Conservation (phyloP, 2,329 filamentous ascomycete species). For the Colletotrichum neosansevieriae region DNA sequence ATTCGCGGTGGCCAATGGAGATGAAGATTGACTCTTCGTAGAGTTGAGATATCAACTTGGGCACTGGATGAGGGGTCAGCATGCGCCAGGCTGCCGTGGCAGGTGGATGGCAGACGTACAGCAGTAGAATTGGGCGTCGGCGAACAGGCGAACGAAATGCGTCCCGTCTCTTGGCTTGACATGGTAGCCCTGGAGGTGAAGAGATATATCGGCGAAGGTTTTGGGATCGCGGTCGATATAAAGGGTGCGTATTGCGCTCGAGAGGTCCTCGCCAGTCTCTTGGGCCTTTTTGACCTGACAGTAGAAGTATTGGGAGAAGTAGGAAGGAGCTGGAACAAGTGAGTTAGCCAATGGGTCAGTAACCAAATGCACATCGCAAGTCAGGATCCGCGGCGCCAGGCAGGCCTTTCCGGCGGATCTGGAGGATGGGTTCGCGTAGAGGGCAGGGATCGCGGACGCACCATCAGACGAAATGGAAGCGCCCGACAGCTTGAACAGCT, state of each 20-base stretch:
- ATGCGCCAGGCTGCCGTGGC: slow-evolving; percentile 4
- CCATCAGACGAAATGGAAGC: slow-evolving; percentile 80
- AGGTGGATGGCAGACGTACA: slow-evolving; percentile 61
- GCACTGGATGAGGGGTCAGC: slow-evolving; percentile 67
- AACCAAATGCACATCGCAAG: background rate
- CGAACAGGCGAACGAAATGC: slow-evolving; percentile 92
- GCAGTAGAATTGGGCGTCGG: slow-evolving; percentile 95
- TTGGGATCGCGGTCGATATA: slow-evolving; percentile 95
- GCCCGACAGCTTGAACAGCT: slow-evolving; percentile 79
- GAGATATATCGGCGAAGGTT: slow-evolving; percentile 89
- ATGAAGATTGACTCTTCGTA: slow-evolving; percentile 94
- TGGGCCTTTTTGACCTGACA: slow-evolving; percentile 79
- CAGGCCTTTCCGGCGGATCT: background rate
- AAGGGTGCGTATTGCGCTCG: slow-evolving; percentile 75
- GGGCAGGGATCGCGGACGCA: slow-evolving; percentile 53
- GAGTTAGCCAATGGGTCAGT: slow-evolving; percentile 1
- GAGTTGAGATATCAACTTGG: slow-evolving; percentile 88
- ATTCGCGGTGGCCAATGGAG: slow-evolving; percentile 86
- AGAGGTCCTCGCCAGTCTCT: slow-evolving; percentile 66
- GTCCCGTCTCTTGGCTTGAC: slow-evolving; percentile 83
- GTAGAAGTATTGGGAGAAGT: slow-evolving; percentile 94
- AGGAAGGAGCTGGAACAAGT: slow-evolving; percentile 79
- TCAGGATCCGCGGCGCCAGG: background rate
- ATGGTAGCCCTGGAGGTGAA: slow-evolving; percentile 94
- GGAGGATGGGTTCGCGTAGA: background rate